These are phyloP conservation scores for Talaromyces sp. DNA, from an alignment of 2,329 filamentous ascomycete genomes.

Conservation along the genomic window DNA sequence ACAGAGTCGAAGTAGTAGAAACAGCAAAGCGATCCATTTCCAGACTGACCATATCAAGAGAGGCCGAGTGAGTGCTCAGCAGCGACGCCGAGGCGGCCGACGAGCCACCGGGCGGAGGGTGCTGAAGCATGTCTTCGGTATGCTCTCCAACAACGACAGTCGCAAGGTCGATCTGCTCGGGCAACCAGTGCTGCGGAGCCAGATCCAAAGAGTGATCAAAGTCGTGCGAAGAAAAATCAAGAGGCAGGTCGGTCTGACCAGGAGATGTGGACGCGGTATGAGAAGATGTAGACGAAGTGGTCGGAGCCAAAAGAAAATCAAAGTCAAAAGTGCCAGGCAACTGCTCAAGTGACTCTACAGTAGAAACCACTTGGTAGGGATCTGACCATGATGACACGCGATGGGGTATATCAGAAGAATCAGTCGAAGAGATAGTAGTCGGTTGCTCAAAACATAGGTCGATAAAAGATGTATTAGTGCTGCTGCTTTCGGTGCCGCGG, in stretches of 20 bases:
- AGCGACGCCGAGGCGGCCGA: background rate
- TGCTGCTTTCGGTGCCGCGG: background rate
- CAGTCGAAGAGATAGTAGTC: constrained; percentile 5
- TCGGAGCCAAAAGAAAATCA: constrained; percentile 2
- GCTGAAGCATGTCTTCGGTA: background rate
- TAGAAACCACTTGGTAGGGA: constrained; percentile 1
- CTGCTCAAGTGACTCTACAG: constrained; percentile 7
- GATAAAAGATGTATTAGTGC: constrained; percentile 3
- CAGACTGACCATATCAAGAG: constrained; percentile 5
- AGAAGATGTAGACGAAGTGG: background rate
- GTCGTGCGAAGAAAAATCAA: constrained; percentile 5
- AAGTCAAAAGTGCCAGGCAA: constrained; percentile 7
- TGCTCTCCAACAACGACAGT: background rate
- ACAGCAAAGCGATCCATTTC: constrained; percentile 6
- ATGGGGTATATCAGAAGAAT: constrained; percentile 1
- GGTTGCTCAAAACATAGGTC: constrained; percentile 11
- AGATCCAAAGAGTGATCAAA: background rate
- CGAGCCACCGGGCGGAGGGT: background rate
- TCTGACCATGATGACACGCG: constrained; percentile 8
- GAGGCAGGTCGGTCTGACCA: constrained; percentile 1
- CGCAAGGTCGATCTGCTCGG: background rate
- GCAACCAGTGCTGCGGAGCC: background rate
- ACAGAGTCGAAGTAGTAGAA: background rate
- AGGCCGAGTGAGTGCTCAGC: background rate
- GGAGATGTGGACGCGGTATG: background rate